Evolutionary conservation across 1,284 basidiomycete species (phyloP).

Genomic region (Tilletiopsis washingtonensis): DNA sequence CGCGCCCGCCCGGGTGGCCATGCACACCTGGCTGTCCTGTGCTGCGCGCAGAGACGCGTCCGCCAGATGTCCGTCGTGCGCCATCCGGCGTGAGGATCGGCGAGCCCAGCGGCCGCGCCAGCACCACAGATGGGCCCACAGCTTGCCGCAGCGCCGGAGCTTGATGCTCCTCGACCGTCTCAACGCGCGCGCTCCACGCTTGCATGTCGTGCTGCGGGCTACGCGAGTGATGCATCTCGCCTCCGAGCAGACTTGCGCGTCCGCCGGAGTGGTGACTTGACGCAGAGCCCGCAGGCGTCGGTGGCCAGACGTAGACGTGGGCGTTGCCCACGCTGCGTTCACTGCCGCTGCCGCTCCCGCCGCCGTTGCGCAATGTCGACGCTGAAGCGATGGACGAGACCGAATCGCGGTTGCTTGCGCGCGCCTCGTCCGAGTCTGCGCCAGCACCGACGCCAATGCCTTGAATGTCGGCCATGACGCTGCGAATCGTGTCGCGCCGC

Average conservation of each 20-base stretch:
- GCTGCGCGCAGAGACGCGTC: not conserved
- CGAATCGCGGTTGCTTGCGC: not conserved
- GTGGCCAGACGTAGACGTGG: conserved; percentile 36
- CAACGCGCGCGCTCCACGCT: not conserved
- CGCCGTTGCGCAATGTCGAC: not conserved
- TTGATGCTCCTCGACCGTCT: too few relatives aligned
- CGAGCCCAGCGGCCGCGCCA: conserved; percentile 12
- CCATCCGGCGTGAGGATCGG: conserved; percentile 8
- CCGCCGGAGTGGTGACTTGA: conserved; percentile 8
- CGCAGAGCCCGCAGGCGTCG: conserved; percentile 27
- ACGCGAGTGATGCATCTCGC: not conserved
- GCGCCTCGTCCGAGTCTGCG: not conserved
- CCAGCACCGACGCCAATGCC: conserved; percentile 7
- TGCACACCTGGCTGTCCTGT: too few relatives aligned
- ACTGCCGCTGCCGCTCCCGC: not conserved
- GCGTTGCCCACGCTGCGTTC: conserved; percentile 3
- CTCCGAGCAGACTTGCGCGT: not conserved
- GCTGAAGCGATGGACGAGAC: not conserved
- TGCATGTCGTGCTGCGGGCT: not conserved
- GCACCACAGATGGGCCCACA: conserved; percentile 20
- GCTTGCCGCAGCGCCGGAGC: not conserved
- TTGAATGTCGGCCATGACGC: conserved; percentile 17
- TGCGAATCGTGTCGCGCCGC: conserved; percentile 8
- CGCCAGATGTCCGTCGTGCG: conserved; percentile 4
- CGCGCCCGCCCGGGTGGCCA: conserved; percentile 30